phyloP scores from a whole-genome alignment of 2,329 filamentous ascomycete genomes.

The Fusarium sp. region DNA sequence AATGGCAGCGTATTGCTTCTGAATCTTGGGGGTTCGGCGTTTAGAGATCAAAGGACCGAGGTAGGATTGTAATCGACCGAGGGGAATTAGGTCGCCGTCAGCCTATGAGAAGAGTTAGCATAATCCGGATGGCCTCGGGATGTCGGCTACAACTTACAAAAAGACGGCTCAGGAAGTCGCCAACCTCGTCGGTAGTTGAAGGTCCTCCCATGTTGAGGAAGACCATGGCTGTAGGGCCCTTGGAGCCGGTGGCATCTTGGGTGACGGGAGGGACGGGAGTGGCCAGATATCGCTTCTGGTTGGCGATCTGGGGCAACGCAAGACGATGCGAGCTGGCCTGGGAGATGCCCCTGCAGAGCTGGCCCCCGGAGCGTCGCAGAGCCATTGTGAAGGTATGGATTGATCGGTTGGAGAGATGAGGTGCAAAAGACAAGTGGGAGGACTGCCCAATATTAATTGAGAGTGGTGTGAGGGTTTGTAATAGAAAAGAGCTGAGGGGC shows the following conservation, averaged over 20 bases:
- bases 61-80: constrained; percentile 92
- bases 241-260: constrained; percentile 77
- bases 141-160: constrained; percentile 76
- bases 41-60: constrained; percentile 89
- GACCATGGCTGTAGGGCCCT: constrained; percentile 96
- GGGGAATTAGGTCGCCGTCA: constrained; percentile 94
- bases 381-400: constrained; percentile 48
- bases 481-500: constrained; percentile 39
- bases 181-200: constrained; percentile 88
- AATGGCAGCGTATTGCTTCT: constrained; percentile 95
- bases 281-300: constrained; percentile 54
- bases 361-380: constrained; percentile 50
- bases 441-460: constrained; percentile 25
- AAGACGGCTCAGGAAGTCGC: constrained; percentile 88
- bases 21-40: constrained; percentile 93
- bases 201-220: constrained; percentile 99
- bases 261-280: constrained; percentile 80
- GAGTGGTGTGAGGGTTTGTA: constrained; percentile 34
- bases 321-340: constrained; percentile 48
- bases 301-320: constrained; percentile 50
- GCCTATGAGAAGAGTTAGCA: constrained; percentile 68
- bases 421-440: constrained; percentile 1
- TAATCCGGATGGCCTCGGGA: constrained; percentile 12
- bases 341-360: constrained; percentile 50
- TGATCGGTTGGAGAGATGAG: constrained; percentile 8